Conservation (phyloP, 176 grass and related monocot genomes). For the Oryza glaberrima region DNA sequence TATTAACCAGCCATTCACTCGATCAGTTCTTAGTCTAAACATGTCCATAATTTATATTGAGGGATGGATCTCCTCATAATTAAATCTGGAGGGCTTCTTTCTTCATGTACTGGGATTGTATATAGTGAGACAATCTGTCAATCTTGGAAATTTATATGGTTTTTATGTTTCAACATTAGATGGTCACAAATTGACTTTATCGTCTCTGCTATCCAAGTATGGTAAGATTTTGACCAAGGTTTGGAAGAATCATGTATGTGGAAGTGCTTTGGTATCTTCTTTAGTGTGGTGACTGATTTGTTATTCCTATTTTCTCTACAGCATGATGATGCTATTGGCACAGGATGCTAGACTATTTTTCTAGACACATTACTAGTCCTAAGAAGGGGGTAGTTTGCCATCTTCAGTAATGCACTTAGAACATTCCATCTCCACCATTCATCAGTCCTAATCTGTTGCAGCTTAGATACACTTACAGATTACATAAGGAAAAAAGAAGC, state of each 20-base stretch:
- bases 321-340: not conserved
- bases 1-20: not conserved
- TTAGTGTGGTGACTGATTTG: not conserved
- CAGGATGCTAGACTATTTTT: not conserved
- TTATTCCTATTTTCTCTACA: not conserved
- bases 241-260: too few species aligned
- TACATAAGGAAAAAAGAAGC: constrained; percentile 7
- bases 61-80: not conserved
- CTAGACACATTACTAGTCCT: not conserved
- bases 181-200: too few species aligned
- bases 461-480: not conserved
- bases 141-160: too few species aligned
- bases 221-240: too few species aligned
- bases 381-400: not conserved
- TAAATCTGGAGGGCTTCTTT: not conserved
- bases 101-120: not conserved
- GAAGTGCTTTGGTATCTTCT: too few species aligned
- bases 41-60: not conserved
- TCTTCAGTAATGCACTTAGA: not conserved
- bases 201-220: too few species aligned
- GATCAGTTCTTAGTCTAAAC: not conserved
- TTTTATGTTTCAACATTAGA: too few species aligned
- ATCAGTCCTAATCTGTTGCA: not conserved
- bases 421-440: not conserved
- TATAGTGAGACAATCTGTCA: not conserved